Conservation (phyloP, 108 stramenopile species). For the Seminavis robusta region DNA sequence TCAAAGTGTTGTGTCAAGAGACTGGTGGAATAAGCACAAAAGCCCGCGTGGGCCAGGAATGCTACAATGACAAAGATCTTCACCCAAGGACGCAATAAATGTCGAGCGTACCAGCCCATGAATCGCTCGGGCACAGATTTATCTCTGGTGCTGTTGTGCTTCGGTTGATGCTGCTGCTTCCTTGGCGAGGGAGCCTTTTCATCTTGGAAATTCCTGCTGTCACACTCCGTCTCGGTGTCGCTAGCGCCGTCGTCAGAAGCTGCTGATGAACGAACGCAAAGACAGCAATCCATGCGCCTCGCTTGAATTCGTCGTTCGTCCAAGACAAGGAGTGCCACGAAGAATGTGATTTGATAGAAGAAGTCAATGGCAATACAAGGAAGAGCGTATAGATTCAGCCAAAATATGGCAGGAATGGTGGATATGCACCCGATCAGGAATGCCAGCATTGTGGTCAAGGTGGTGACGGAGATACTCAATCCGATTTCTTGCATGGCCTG, state of each 20-base stretch:
- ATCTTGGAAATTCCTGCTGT: too few species aligned
- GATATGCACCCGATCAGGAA: slow-evolving; percentile 24
- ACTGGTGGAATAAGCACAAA: neutral
- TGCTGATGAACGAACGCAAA: neutral
- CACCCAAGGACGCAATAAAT: too few species aligned
- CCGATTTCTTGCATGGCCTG: slow-evolving; percentile 15
- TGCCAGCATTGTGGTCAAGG: slow-evolving; percentile 15
- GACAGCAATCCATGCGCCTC: slow-evolving; percentile 12
- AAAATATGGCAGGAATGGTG: slow-evolving; percentile 17
- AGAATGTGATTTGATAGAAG: slow-evolving; percentile 1
- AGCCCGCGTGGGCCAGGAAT: neutral
- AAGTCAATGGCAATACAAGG: neutral
- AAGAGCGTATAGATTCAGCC: slow-evolving; percentile 14
- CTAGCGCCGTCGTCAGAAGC: neutral
- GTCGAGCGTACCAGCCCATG: slow-evolving; percentile 9
- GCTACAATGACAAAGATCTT: slow-evolving; percentile 1
- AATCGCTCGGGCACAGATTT: too few species aligned
- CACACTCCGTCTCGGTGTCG: neutral
- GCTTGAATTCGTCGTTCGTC: too few species aligned
- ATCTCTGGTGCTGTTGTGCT: too few species aligned
- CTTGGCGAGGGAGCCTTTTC: too few species aligned
- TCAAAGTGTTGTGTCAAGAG: slow-evolving; percentile 2
- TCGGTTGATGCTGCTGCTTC: too few species aligned
- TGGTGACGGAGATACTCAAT: slow-evolving; percentile 23
- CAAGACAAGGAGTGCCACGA: slow-evolving; percentile 1